Base-by-base conservation (phyloP, 352 stramenopile species). In the Blastocystis hominis region DNA sequence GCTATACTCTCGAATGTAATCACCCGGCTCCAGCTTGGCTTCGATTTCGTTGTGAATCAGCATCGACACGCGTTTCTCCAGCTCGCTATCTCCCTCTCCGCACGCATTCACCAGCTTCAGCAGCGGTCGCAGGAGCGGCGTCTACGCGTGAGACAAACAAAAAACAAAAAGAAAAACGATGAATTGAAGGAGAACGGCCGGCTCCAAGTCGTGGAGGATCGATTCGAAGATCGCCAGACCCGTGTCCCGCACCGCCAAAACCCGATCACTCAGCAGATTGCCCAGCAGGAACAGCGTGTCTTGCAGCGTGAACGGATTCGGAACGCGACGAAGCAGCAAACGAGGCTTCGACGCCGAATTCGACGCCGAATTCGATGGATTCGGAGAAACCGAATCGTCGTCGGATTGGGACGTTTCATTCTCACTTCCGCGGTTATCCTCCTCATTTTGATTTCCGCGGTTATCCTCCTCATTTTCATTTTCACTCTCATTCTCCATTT, bases 11-110 rank as follows among this genome's bases (percentile, higher is more conserved):
- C 53, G 47, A 44, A 84, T 84, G 56, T 53, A 84, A 4, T 24
- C n/a, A 2, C 34, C 68, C n/a, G 66, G 3, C 17, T 53, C 72
- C 72, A 84, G 5, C 62, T 64, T 66, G 15, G 50, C 72, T 53
- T 84, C 72, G 56, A 84, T 69, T 13, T 30, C 46, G 17, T 38
- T 42, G 56, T 84, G 17, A 36, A 84, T 84, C 20, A 84, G 17
- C 3, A 13, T 53, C 30, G 53, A 68, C 40, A 53, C 55, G 17
- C 42, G 30, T 53, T 66, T 53, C 3, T 40, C 6, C 72, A 84
- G 55, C 24, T 69, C 50, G 36, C 50, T 34, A 1, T 84, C 50
- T n/a, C 44, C 0, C 20, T 66, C 72, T 15, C 50, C 44, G 34
- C 15, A n/a, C 7, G 34, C 47, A 54, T 84, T 84, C 56, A 84